These are phyloP conservation scores for Penicillium sp. DNA, from an alignment of 2,329 filamentous ascomycete genomes.

Conservation along the genomic window DNA sequence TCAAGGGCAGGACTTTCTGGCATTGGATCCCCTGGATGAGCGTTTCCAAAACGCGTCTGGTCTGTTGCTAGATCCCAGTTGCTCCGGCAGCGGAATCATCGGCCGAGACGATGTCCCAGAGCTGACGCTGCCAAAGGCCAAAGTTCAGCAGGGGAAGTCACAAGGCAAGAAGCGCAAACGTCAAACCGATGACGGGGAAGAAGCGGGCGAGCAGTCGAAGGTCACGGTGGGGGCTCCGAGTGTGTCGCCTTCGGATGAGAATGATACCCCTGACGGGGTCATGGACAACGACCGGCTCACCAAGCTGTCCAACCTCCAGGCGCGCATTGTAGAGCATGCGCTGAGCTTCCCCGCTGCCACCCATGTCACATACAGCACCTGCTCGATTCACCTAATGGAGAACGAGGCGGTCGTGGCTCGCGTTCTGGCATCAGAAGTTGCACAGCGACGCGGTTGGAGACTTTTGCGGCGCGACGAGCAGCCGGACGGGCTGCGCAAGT, in stretches of 20 bases:
- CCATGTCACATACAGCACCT: conserved; percentile 90
- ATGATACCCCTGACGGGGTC: conserved; percentile 45
- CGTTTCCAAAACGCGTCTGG: conserved; percentile 74
- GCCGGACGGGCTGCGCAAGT: conserved; percentile 73
- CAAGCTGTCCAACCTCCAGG: conserved; percentile 80
- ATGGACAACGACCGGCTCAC: conserved; percentile 67
- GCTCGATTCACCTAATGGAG: conserved; percentile 83
- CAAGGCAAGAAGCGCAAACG: conserved; percentile 51
- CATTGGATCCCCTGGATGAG: conserved; percentile 66
- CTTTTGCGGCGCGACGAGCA: conserved; percentile 75
- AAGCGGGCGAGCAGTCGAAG: conserved; percentile 11
- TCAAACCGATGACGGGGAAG: conserved; percentile 22
- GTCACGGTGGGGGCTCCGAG: conserved; percentile 6
- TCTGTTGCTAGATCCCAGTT: conserved; percentile 88
- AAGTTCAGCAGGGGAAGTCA: conserved; percentile 19
- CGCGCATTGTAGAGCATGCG: conserved; percentile 80
- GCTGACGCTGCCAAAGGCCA: conserved; percentile 62
- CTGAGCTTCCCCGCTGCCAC: conserved; percentile 76
- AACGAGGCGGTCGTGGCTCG: conserved; percentile 83
- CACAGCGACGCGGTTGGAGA: conserved; percentile 72
- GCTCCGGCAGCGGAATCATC: conserved; percentile 93
- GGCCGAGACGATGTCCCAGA: conserved; percentile 79
- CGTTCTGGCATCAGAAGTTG: conserved; percentile 70
- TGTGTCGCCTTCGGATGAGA: conserved; percentile 40
- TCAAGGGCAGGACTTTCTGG: conserved; percentile 79